A percentile compares a stretch with the other conserved stretches of the same genome.
These are phyloP conservation scores for Penicillium macrosclerotiorum DNA, from an alignment of 495 filamentous ascomycete species.

Conservation along the genomic window DNA sequence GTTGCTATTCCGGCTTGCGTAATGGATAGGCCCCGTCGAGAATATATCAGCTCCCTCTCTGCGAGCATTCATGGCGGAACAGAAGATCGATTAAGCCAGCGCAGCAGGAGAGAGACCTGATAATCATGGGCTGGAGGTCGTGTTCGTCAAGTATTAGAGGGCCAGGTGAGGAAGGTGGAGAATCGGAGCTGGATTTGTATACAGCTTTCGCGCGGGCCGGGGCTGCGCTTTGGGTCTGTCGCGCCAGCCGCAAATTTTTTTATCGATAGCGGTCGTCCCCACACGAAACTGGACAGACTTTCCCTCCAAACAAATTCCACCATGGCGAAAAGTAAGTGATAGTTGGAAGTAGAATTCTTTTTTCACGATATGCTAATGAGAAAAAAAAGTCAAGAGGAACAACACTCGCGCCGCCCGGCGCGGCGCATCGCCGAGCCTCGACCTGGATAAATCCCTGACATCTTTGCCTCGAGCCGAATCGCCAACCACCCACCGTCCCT, in stretches of 20 bases:
- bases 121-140: constrained; percentile 19
- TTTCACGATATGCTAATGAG: constrained; percentile 17
- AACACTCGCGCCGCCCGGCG: constrained; percentile 75
- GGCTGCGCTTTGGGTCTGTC: constrained; percentile 28
- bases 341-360: constrained; percentile 17
- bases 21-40: constrained; percentile 29
- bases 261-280: constrained; percentile 43
- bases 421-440: constrained; percentile 65
- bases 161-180: constrained; percentile 10
- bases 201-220: constrained; percentile 11
- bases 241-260: constrained; percentile 33
- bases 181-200: constrained; percentile 9
- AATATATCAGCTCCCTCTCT: constrained; percentile 34
- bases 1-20: constrained; percentile 26
- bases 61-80: constrained; percentile 43
- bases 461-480: constrained; percentile 55
- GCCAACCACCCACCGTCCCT: constrained; percentile 49
- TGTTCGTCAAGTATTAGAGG: not conserved
- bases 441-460: constrained; percentile 74
- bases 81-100: constrained; percentile 13
- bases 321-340: constrained; percentile 52
- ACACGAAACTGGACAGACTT: constrained; percentile 28
- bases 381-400: constrained; percentile 37
- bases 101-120: constrained; percentile 20
- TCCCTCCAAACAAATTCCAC: constrained; percentile 24